Conservation (phyloP, 129 eudicot genomes). For the Chrysanthemum makinoi region DNA sequence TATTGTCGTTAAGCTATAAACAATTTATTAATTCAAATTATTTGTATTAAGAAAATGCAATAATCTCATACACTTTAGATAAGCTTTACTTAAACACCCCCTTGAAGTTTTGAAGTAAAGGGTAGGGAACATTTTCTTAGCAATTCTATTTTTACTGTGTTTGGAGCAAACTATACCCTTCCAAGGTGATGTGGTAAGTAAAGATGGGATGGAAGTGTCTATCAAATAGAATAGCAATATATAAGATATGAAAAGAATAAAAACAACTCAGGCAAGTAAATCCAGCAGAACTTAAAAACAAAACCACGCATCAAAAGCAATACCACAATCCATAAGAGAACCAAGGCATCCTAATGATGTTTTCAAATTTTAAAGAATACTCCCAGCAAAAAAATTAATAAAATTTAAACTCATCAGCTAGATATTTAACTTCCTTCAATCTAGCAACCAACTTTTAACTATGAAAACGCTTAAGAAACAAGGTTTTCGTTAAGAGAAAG, state of each 20-base stretch:
- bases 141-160: too few species aligned
- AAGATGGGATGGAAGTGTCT: too few species aligned
- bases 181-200: too few species aligned
- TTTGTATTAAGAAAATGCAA: too few species aligned
- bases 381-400: not conserved
- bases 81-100: too few species aligned
- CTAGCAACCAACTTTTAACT: not conserved
- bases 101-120: too few species aligned
- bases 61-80: too few species aligned
- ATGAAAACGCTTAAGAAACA: constrained; percentile 40
- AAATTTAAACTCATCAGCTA: constrained; percentile 18
- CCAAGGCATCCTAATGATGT: constrained; percentile 29
- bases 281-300: constrained; percentile 15
- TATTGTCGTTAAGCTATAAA: too few species aligned
- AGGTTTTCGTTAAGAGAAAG: constrained; percentile 69
- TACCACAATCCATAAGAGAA: constrained; percentile 19
- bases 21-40: too few species aligned
- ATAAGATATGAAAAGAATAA: not conserved
- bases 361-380: constrained; percentile 25
- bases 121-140: too few species aligned
- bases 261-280: not conserved
- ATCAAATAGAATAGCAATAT: too few species aligned
- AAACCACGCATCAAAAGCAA: constrained; percentile 31
- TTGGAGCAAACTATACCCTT: too few species aligned
- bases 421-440: constrained; percentile 24